Evolutionary conservation across 2,329 filamentous ascomycete species (phyloP), one percentile per base, ranked within the genome.

Genomic region (Botrytis pseudocinerea): DNA sequence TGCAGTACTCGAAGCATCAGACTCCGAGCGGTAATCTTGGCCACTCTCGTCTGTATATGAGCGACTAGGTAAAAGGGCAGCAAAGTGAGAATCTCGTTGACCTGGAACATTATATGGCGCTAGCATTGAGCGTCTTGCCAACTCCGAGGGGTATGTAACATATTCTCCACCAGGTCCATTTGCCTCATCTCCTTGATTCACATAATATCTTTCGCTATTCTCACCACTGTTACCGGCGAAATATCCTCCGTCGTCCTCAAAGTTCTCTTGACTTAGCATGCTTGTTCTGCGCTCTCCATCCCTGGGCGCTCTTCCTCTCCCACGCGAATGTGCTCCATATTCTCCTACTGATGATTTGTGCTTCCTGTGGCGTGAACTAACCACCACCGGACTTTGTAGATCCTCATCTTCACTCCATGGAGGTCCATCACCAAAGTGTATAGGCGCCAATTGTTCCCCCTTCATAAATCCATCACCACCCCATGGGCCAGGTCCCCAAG

Each of bases 331-430:
- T 18, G 75, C 78, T 81, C 62, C 76, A 79, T 85, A 82, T 6
- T 85, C 82, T 28, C 87, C 85, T 2, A 86, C 86, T 0, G 88
- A 87, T 4, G 92, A 93, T 82, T 93, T 97, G 83, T 95, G 92
- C 82, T 96, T 97, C 80, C 92, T 92, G 82, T 97, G 94, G 73
- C 93, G 88, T 57, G 92, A 92, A 76, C 92, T 93, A 22, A 95
- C 93, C 28, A 97, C 93, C 25, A 91, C 88, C 0, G 95, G 95
- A 80, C 94, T 97, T 80, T 96, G 93, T 61, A 98, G 87, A 82
- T 98, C 96, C 78, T 98, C 94, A 79, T 98, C 95, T 83, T 98
- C 95, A 82, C 94, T 97, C 84, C 94, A 98, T 3, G 95, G 95
- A 35, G 95, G 95, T 0, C 95, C 95, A 80, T 96, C 94, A 6